Evolutionary conservation across 768 basidiomycete genomes (phyloP).

Genomic region (Leccinum fibrillosum): DNA sequence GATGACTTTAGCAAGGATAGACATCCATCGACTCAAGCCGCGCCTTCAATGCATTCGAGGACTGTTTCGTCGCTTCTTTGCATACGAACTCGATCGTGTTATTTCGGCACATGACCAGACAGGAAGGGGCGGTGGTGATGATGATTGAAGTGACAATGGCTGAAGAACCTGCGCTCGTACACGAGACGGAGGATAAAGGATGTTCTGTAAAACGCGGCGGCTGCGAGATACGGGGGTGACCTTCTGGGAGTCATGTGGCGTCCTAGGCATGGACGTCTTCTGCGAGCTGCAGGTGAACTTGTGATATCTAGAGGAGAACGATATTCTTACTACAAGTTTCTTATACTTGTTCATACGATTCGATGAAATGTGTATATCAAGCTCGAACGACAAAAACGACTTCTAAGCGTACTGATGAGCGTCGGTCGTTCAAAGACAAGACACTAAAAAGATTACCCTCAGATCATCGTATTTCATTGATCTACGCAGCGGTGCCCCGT

Average conservation of each 20-base stretch:
- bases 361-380: background rate
- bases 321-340: constrained; percentile 4
- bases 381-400: background rate
- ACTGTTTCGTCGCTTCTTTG: constrained; percentile 7
- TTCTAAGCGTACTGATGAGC: constrained; percentile 9
- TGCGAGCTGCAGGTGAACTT: background rate
- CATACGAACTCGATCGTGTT: constrained; percentile 10
- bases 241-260: background rate
- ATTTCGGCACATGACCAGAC: constrained; percentile 22
- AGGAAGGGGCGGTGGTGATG: background rate
- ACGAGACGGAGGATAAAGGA: background rate
- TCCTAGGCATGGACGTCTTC: background rate
- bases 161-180: background rate
- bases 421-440: background rate
- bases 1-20: constrained; percentile 5
- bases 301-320: background rate
- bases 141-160: background rate
- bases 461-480: background rate
- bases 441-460: background rate
- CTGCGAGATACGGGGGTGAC: background rate
- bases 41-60: constrained; percentile 8
- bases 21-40: constrained; percentile 13
- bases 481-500: background rate
- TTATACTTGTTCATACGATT: background rate
- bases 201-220: background rate